Conservation (phyloP, 1,284 basidiomycete genomes). For the Termitomyces sp. region DNA sequence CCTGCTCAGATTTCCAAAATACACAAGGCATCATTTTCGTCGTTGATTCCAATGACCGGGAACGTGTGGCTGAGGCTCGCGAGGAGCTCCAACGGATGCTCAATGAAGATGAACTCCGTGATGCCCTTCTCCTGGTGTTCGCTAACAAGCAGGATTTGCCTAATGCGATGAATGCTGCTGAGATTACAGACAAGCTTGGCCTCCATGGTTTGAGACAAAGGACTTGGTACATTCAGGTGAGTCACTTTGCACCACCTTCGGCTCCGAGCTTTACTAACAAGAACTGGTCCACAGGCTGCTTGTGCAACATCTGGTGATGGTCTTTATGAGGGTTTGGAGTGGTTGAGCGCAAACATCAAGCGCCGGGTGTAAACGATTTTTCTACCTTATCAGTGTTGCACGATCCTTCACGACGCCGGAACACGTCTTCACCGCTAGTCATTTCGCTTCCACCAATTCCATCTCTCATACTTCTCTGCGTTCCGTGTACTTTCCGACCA, state of each 20-base stretch:
- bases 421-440: constrained; percentile 40
- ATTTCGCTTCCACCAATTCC: constrained; percentile 30
- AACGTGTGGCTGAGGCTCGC: constrained; percentile 98
- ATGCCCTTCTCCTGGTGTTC: constrained; percentile 97
- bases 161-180: constrained; percentile 99
- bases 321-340: constrained; percentile 97
- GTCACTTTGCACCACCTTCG: constrained; percentile 23
- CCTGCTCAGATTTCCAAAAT: constrained; percentile 93
- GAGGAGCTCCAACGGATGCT: constrained; percentile 99
- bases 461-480: constrained; percentile 25
- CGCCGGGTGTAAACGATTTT: constrained; percentile 60
- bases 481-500: constrained; percentile 21
- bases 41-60: constrained; percentile 99
- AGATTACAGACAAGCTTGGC: constrained; percentile 99
- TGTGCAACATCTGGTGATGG: constrained; percentile 99
- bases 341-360: constrained; percentile 89
- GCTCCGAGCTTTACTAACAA: constrained; percentile 16
- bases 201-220: constrained; percentile 95
- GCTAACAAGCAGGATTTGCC: constrained; percentile 99
- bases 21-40: constrained; percentile 99
- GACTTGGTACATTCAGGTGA: constrained; percentile 98
- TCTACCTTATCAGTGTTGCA: constrained; percentile 41
- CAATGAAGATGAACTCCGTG: constrained; percentile 98
- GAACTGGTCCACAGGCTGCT: constrained; percentile 60
- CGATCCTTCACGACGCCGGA: constrained; percentile 45